Percentiles rank a stretch among this genome's conserved stretches.
phyloP scores from a whole-genome alignment of 2,329 filamentous ascomycete species.

The Pestalotiopsis sp. region DNA sequence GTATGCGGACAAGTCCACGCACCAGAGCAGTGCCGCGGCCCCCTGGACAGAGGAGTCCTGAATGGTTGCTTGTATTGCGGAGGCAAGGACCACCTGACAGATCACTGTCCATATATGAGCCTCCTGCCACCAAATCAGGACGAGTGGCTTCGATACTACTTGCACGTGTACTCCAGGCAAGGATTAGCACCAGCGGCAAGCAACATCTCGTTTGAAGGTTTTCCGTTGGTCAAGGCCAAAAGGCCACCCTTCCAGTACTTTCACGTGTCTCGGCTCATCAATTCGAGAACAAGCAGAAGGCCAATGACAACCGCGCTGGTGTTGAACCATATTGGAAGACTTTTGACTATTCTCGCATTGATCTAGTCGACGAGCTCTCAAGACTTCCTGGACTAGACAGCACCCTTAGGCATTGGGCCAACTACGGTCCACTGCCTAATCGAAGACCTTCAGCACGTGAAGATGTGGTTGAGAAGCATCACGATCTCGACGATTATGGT shows the following conservation, averaged over 20 bases:
- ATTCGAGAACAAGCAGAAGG: background rate
- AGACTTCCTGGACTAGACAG: background rate
- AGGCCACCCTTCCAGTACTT: background rate
- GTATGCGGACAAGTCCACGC: background rate
- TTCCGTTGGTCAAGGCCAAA: background rate
- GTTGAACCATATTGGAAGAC: background rate
- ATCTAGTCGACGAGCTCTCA: background rate
- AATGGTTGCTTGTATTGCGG: background rate
- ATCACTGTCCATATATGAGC: background rate
- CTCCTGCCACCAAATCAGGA: background rate
- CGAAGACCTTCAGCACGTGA: background rate
- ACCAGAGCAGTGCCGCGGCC: background rate
- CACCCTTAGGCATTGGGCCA: background rate
- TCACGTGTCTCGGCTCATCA: background rate
- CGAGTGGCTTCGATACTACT: background rate
- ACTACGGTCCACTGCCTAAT: background rate
- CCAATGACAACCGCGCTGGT: background rate
- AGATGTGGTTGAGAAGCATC: too few species aligned
- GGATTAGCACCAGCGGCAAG: background rate
- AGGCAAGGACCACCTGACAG: background rate
- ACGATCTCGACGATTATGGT: background rate
- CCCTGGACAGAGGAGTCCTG: background rate
- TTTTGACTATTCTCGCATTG: background rate
- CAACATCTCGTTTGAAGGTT: background rate
- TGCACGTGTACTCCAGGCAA: background rate